Conservation (phyloP, 139 green algal genomes). For the Yamagishiella unicocca region DNA sequence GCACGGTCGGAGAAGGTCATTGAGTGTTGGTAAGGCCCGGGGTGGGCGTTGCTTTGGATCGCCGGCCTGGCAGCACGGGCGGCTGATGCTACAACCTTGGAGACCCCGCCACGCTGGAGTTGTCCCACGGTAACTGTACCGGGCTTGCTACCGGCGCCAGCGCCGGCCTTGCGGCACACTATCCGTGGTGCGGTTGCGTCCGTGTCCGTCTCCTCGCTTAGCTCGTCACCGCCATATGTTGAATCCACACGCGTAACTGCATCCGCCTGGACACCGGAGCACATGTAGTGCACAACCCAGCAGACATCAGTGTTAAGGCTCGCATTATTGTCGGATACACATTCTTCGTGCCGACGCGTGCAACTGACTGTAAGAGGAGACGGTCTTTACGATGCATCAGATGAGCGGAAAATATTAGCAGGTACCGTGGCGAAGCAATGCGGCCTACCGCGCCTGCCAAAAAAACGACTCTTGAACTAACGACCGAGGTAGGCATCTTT, state of each 20-base stretch:
- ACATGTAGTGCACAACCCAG: too few species aligned
- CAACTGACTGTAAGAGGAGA: too few species aligned
- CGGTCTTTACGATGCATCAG: too few species aligned
- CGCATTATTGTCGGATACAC: too few species aligned
- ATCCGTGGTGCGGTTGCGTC: neutral
- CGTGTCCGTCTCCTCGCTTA: neutral
- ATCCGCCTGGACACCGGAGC: neutral
- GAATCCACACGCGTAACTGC: neutral
- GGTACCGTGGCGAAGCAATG: too few species aligned
- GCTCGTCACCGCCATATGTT: neutral
- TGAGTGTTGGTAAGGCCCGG: neutral
- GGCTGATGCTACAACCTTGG: neutral
- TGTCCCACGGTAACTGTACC: neutral
- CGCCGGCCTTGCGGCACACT: neutral
- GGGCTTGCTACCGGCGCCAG: neutral
- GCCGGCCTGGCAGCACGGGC: neutral
- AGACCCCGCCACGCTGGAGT: neutral
- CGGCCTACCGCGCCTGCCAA: too few species aligned
- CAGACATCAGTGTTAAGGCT: too few species aligned
- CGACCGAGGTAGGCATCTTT: too few species aligned
- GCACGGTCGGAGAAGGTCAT: neutral
- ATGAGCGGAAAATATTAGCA: too few species aligned
- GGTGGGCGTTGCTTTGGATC: neutral
- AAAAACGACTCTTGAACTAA: too few species aligned
- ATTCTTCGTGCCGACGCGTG: too few species aligned